Conservation (phyloP, 441 rosid species). For the Theobroma grandiflorum region DNA sequence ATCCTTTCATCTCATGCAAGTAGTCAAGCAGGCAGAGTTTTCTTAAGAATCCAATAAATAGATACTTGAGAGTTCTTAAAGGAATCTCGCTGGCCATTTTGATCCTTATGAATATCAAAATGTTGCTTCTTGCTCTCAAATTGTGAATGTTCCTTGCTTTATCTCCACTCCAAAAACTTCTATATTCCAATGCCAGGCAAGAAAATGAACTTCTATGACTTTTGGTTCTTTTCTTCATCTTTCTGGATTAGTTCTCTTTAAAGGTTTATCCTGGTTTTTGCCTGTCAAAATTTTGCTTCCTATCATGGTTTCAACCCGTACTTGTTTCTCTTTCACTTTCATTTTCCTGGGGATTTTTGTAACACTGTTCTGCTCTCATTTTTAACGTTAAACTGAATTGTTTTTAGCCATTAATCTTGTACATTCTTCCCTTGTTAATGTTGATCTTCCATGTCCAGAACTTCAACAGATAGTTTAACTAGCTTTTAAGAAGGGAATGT, state of each 20-base stretch:
- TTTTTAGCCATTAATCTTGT: neutral
- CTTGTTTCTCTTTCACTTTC: neutral
- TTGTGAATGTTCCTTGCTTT: constrained; percentile 34
- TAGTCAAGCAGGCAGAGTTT: constrained; percentile 30
- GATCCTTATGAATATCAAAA: constrained; percentile 18
- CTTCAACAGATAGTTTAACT: neutral
- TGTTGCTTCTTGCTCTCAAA: constrained; percentile 26
- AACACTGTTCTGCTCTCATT: neutral
- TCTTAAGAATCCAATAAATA: constrained; percentile 16
- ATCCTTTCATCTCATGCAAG: constrained; percentile 33
- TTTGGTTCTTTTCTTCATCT: constrained; percentile 10
- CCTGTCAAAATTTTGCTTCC: neutral
- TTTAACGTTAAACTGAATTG: neutral
- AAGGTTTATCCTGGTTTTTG: neutral
- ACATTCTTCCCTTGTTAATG: constrained; percentile 15
- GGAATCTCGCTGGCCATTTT: constrained; percentile 33
- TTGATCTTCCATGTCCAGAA: neutral
- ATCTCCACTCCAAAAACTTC: constrained; percentile 29
- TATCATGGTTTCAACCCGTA: constrained; percentile 16
- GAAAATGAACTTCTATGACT: constrained; percentile 5
- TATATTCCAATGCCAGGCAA: constrained; percentile 16
- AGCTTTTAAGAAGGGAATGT: neutral
- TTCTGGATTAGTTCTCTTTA: neutral
- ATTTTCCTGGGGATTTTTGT: neutral
- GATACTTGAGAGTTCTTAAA: constrained; percentile 30